A percentile compares a stretch with the other conserved stretches of the same genome.
phyloP scores from a whole-genome alignment of 768 basidiomycete genomes.

The Naganishia randhawae region DNA sequence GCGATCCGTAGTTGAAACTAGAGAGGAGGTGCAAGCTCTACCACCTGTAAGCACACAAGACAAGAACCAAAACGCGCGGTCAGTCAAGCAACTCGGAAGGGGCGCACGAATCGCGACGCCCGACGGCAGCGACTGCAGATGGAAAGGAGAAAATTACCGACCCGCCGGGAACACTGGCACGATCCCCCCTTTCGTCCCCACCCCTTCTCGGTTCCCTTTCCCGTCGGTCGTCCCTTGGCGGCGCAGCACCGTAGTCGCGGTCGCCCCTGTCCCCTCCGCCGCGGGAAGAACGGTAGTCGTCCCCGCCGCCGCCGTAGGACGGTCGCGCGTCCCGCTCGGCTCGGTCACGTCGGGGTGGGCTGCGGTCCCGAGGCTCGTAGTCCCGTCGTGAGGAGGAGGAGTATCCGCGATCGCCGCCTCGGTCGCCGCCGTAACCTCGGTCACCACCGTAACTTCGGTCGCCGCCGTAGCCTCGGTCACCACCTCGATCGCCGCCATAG shows the following conservation, averaged over 20 bases:
- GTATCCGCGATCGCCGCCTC: slow-evolving; percentile 17
- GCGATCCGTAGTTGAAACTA: too few relatives aligned
- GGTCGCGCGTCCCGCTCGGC: slow-evolving; percentile 3
- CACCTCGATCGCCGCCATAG: slow-evolving; percentile 34
- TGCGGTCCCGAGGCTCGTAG: slow-evolving; percentile 33
- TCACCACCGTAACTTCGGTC: slow-evolving; percentile 32
- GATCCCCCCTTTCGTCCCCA: background rate
- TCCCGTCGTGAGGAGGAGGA: slow-evolving; percentile 30
- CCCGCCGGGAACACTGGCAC: slow-evolving; percentile 3
- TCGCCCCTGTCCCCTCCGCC: slow-evolving; percentile 4
- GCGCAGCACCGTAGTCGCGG: too few relatives aligned
- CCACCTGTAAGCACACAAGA: too few relatives aligned
- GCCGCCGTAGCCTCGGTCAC: slow-evolving; percentile 29
- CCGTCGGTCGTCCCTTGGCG: background rate
- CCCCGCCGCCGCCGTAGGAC: background rate
- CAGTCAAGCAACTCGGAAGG: too few relatives aligned
- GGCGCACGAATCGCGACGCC: too few relatives aligned
- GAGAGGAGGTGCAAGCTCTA: too few relatives aligned
- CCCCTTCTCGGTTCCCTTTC: too few relatives aligned
- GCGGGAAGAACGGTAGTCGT: slow-evolving; percentile 15
- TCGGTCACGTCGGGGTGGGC: slow-evolving; percentile 32
- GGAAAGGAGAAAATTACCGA: background rate
- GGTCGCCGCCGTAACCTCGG: slow-evolving; percentile 34
- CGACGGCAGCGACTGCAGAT: too few relatives aligned
- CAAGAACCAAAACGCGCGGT: too few relatives aligned